phyloP scores from a whole-genome alignment of 257 asterid species.

The Fraxinus excelsior region DNA sequence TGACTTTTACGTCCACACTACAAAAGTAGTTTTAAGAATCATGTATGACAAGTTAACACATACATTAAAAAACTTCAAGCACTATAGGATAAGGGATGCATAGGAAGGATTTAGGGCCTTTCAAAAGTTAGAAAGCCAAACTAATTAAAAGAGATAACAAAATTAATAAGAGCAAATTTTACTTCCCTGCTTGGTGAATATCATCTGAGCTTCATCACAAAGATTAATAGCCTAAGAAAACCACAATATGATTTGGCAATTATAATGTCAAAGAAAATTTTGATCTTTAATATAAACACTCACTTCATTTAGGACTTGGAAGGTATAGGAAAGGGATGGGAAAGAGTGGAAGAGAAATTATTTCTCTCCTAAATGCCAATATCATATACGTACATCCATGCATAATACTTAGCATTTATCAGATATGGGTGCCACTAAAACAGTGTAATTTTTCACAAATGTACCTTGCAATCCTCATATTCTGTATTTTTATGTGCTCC shows the following conservation, averaged over 20 bases:
- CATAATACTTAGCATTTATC: too few species aligned
- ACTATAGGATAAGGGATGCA: neutral
- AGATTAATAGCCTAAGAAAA: too few species aligned
- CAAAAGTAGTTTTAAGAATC: slow-evolving; percentile 22
- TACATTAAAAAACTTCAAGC: neutral
- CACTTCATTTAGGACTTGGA: neutral
- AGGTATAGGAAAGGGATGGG: neutral
- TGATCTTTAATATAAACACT: neutral
- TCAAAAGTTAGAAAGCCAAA: neutral
- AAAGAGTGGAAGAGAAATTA: neutral
- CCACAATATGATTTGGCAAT: neutral
- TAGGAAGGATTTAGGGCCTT: neutral
- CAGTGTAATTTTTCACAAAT: too few species aligned
- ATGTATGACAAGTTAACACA: slow-evolving; percentile 1
- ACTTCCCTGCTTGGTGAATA: neutral
- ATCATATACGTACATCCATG: neutral
- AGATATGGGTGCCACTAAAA: too few species aligned
- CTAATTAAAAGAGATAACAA: too few species aligned
- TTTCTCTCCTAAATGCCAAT: slow-evolving; percentile 1
- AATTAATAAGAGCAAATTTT: too few species aligned
- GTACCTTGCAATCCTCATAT: too few species aligned
- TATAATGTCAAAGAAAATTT: neutral
- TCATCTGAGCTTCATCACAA: neutral
- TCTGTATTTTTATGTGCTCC: too few species aligned
- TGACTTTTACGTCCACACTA: slow-evolving; percentile 28